Percentiles rank a stretch among this genome's conserved stretches.
phyloP scores from a whole-genome alignment of 2,329 filamentous ascomycete species.

The Verticillium dahliae region DNA sequence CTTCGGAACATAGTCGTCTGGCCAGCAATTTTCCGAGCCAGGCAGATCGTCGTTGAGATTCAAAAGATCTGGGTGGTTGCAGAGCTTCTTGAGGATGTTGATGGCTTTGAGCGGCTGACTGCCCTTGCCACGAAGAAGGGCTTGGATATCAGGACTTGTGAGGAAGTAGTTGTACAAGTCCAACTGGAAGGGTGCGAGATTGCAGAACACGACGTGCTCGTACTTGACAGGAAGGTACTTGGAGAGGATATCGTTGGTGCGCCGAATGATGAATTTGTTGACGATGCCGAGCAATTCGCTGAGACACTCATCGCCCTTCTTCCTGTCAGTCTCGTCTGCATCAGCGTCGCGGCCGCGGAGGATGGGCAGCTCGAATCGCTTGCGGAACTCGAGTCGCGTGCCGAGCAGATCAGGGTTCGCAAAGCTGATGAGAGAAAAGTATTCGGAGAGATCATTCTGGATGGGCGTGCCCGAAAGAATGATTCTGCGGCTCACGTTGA shows the following conservation, averaged over 20 bases:
- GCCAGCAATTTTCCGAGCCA: conserved; percentile 74
- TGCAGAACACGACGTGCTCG: conserved; percentile 98
- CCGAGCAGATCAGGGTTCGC: conserved; percentile 91
- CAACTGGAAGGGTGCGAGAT: conserved; percentile 84
- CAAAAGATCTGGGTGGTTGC: conserved; percentile 93
- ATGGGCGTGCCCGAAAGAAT: conserved; percentile 97
- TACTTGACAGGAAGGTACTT: conserved; percentile 98
- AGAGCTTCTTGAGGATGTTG: conserved; percentile 93
- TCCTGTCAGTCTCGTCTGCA: conserved; percentile 73
- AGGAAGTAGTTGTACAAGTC: conserved; percentile 97
- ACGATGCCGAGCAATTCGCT: conserved; percentile 75
- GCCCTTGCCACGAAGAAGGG: conserved; percentile 83
- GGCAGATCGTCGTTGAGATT: conserved; percentile 78
- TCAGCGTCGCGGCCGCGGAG: conserved; percentile 85
- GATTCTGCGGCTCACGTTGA: conserved; percentile 86
- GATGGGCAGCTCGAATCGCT: conserved; percentile 89
- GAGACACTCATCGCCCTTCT: conserved; percentile 78
- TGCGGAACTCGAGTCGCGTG: conserved; percentile 84
- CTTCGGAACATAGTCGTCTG: conserved; percentile 82
- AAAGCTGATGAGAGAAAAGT: conserved; percentile 93
- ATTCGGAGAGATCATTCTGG: conserved; percentile 97
- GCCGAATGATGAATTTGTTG: conserved; percentile 97
- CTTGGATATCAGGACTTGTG: conserved; percentile 89
- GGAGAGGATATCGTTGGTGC: conserved; percentile 94
- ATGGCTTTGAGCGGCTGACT: conserved; percentile 96